These are phyloP conservation scores for Sclerotinia minor DNA, from an alignment of 2,329 filamentous ascomycete species.

Conservation along the genomic window DNA sequence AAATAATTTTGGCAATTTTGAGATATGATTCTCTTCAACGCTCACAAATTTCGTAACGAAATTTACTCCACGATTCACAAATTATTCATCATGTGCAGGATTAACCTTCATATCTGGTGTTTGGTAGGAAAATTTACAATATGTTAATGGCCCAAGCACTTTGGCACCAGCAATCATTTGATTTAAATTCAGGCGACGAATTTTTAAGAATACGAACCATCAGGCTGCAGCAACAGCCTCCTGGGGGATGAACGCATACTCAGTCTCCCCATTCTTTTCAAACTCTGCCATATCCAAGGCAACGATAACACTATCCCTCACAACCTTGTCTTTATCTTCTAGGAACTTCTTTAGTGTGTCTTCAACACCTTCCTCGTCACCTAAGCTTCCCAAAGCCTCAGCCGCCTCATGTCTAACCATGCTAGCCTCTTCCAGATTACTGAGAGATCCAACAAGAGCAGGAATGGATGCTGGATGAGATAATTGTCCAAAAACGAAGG, in stretches of 20 bases:
- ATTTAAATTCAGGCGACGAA: not conserved
- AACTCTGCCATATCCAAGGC: slow-evolving; percentile 98
- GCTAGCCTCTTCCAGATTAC: slow-evolving; percentile 77
- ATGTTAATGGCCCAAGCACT: slow-evolving; percentile 41
- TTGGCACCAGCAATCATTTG: slow-evolving; percentile 37
- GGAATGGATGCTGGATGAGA: slow-evolving; percentile 97
- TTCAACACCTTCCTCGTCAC: slow-evolving; percentile 91
- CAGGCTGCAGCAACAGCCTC: slow-evolving; percentile 30
- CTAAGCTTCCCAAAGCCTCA: slow-evolving; percentile 90
- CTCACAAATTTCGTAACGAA: slow-evolving; percentile 24
- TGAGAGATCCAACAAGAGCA: slow-evolving; percentile 75
- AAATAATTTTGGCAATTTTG: slow-evolving; percentile 58
- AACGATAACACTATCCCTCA: slow-evolving; percentile 91
- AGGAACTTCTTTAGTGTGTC: slow-evolving; percentile 80
- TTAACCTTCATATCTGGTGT: slow-evolving; percentile 1
- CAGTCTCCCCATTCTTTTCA: slow-evolving; percentile 81
- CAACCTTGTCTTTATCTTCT: slow-evolving; percentile 87
- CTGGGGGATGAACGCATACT: slow-evolving; percentile 86
- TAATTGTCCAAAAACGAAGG: slow-evolving; percentile 96
- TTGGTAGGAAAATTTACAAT: slow-evolving; percentile 25
- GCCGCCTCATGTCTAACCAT: slow-evolving; percentile 99
- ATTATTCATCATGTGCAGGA: slow-evolving; percentile 12
- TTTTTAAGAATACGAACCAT: slow-evolving; percentile 3
- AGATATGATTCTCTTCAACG: slow-evolving; percentile 2
- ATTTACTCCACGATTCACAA: slow-evolving; percentile 4